Percentiles rank a stretch among this genome's conserved stretches.
Conservation (phyloP, 2,329 filamentous ascomycete genomes). For the Cylindrodendrum hubeiense region DNA sequence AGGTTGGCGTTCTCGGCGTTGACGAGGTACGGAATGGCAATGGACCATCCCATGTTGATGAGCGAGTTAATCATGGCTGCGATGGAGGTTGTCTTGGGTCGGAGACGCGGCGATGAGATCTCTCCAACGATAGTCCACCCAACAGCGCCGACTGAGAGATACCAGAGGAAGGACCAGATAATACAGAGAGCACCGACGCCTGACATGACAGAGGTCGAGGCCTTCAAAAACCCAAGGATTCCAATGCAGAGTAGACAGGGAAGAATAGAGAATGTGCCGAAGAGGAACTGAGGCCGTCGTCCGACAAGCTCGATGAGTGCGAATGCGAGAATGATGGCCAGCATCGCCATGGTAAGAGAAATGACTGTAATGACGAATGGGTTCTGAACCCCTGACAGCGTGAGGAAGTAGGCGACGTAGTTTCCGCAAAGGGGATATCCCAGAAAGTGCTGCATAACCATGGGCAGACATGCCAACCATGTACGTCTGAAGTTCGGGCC, state of each 20-base stretch:
- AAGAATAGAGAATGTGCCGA: constrained; percentile 1
- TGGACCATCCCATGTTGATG: constrained; percentile 18
- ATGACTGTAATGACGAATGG: constrained; percentile 9
- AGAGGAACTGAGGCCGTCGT: background rate
- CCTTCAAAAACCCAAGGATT: background rate
- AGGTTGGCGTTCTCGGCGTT: constrained; percentile 1
- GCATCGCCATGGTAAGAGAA: background rate
- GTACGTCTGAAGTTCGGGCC: constrained; percentile 3
- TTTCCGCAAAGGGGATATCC: constrained; percentile 9
- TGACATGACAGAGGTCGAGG: too few species aligned
- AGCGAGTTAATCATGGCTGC: constrained; percentile 16
- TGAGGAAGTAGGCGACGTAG: constrained; percentile 10
- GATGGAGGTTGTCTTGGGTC: constrained; percentile 17
- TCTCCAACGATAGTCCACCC: constrained; percentile 13
- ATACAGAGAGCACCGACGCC: constrained; percentile 1
- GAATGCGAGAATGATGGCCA: background rate
- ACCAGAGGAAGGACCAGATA: constrained; percentile 5
- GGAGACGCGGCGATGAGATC: constrained; percentile 11
- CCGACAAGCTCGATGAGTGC: constrained; percentile 4
- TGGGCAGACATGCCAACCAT: background rate
- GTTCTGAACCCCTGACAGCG: background rate
- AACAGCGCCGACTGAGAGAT: background rate
- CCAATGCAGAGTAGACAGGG: background rate
- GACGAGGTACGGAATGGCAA: constrained; percentile 17
- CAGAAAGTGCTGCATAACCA: constrained; percentile 2